Evolutionary conservation across 192 early-diverging fungal genomes (phyloP), one percentile per base, ranked within the genome.

Genomic region (Neocallimastix lanati): DNA sequence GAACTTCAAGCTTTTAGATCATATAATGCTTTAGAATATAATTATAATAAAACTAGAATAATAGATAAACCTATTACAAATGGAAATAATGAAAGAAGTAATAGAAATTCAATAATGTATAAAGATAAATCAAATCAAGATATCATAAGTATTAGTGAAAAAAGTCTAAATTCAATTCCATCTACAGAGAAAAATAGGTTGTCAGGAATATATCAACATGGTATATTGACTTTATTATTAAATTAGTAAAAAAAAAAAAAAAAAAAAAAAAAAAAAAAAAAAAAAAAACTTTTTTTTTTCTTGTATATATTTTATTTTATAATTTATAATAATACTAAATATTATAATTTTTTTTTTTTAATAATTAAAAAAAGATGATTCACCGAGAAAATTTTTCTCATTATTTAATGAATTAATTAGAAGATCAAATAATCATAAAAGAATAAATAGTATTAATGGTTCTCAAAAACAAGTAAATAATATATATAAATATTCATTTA

Each of bases 331-430:
- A n/a, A n/a, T n/a, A n/a, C n/a, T n/a, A n/a, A n/a, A n/a, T n/a
- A n/a, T n/a, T n/a, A n/a, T n/a, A n/a, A n/a, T n/a, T n/a, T n/a
- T n/a, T n/a, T n/a, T n/a, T n/a, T n/a, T n/a, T n/a, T n/a, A n/a
- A n/a, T n/a, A n/a, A n/a, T n/a, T n/a, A n/a, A n/a, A 79, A 21
- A 76, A 13, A 79, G 29, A 29, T 25, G 29, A 84, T 76, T 82
- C 86, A 16, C 85, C 88, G 18, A 89, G 83, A 13, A 89, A 89
- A 78, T 87, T 93, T 30, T 90, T 94, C 25, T 94, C 92, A 6
- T 81, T 94, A 58, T 94, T 94, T 84, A 86, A 88, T 38, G 93
- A 91, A 7, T 78, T 94, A 79, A 86, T 94, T 79, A 78, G 85
- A 21, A 85, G 89, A 30, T 86, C 85, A 78, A 86, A 78, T 67